phyloP scores from a whole-genome alignment of 176 grass and related monocot species.

The Dactylis glomerata region DNA sequence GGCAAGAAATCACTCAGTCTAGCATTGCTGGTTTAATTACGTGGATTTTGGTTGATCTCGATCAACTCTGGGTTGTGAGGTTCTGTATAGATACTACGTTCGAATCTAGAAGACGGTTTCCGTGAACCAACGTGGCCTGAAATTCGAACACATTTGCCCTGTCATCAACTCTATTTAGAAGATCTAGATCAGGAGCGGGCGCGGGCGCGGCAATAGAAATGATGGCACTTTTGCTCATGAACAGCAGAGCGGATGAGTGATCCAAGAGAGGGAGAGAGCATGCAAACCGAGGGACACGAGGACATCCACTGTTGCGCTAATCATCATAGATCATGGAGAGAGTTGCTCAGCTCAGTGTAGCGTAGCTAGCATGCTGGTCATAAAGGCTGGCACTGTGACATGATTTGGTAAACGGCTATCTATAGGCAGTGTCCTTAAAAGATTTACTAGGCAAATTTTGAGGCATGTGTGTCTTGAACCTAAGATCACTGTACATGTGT shows the following conservation, averaged over 20 bases:
- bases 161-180: neutral
- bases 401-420: conserved; percentile 21
- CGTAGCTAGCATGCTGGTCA: conserved; percentile 10
- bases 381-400: conserved; percentile 15
- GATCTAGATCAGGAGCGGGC: neutral
- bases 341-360: neutral
- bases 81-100: neutral
- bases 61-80: neutral
- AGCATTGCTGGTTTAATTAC: neutral
- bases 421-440: neutral
- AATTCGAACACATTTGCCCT: neutral
- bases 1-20: neutral
- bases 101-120: neutral
- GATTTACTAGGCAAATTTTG: neutral
- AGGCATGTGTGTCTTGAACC: conserved; percentile 9
- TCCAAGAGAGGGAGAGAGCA: conserved; percentile 26
- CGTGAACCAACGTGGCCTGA: neutral
- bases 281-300: neutral
- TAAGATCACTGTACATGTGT: neutral
- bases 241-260: conserved; percentile 2
- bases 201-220: conserved; percentile 1
- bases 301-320: conserved; percentile 19
- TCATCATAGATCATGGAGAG: conserved; percentile 31
- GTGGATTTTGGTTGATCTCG: neutral
- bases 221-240: neutral